Evolutionary conservation across 2,329 filamentous ascomycete genomes (phyloP), one percentile per base, ranked within the genome.

Genomic region (Apiospora hydei): DNA sequence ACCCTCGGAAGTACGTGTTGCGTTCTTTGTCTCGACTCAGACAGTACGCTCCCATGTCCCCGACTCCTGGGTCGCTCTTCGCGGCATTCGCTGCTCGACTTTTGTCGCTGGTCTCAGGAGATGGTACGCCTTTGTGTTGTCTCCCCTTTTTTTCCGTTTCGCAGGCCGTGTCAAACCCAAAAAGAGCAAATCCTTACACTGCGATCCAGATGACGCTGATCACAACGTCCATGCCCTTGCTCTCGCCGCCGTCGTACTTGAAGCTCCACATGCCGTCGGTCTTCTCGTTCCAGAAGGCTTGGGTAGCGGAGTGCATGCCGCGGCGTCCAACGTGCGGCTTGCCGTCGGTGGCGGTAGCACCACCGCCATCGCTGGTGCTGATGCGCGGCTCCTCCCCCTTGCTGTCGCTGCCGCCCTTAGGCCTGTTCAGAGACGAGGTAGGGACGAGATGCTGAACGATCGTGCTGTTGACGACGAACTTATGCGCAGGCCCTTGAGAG

Each of bases 381-480:
- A 89, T 84, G 76, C 85, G 84, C n/a, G 88, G 85, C 77, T 88
- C 83, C 74, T 87, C 85, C 66, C 82, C 79, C 74, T 84, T 83
- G 74, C 81, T 81, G 78, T 87, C 83, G 77, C 84, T 86, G 74
- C 88, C 76, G 64, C 80, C 85, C 76, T 86, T 86, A 74, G 89
- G 81, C 83, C 90, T 90, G 84, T 90, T 92, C 69, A 91, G 85
- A 71, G 89, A 85, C 43, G 90, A 89, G 16, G 90, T 92, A 71
- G 92, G 89, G 26, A 92, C 90, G 46, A 96, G 87, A 85, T 98
- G 96, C 86, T 99, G 96, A 77, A 98, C 97, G 81, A 98, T 98
- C 76, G 96, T 98, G 87, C 94, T 97, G 88, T 98, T 98, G 85
- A 97, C 95, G 77, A 95, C 94, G 85, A 96, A 98, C 84, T 98